Evolutionary conservation across 768 basidiomycete genomes (phyloP), one percentile per base, ranked within the genome.

Genomic region (Neoboletus subvelutipes): DNA sequence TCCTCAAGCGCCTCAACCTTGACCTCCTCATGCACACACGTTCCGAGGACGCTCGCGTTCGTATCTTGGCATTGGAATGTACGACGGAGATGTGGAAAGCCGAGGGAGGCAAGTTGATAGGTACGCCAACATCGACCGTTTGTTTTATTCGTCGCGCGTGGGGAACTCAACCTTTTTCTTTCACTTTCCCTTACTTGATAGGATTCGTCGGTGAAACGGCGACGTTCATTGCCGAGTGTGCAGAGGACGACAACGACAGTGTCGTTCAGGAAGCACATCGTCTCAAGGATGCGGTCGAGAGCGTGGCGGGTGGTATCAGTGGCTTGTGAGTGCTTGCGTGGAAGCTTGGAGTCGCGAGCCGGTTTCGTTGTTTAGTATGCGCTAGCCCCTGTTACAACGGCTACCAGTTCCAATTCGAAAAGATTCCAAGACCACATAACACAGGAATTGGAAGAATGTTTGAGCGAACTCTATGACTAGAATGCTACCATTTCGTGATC

Each of bases 21-120:
- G 80, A 85, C 54, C 68, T 98, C 29, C 82, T 97, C 51, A 90
- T 96, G 86, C 85, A 91, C 58, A 96, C 94, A 0, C 87, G 94
- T 17, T 88, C 89, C 5, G 94, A 97, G 54, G 87, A 91, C 57
- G 73, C 80, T 3, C 77, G 77, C 20, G 71, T 86, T n/a, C 83
- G 93, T 8, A 68, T 92, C 12, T 80, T 83, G 47, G 91, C 93
- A 1, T 71, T 98, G 47, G 69, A 75, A 8, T 88, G 85, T 61
- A 76, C 88, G 15, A 82, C 83, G 29, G 78, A 78, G n/a, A 68
- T 97, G 31, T 98, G 96, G 96, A 79, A 76, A 22, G 71, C 76
- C 17, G 86, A 90, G 58, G 88, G 92, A 9, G 83, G 83, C 26
- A 90, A 90, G 68, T 76, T 94, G 12, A 74, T 87, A 28, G 86